Conservation (phyloP, 1,284 basidiomycete genomes). For the Cutaneotrichosporon sp. region DNA sequence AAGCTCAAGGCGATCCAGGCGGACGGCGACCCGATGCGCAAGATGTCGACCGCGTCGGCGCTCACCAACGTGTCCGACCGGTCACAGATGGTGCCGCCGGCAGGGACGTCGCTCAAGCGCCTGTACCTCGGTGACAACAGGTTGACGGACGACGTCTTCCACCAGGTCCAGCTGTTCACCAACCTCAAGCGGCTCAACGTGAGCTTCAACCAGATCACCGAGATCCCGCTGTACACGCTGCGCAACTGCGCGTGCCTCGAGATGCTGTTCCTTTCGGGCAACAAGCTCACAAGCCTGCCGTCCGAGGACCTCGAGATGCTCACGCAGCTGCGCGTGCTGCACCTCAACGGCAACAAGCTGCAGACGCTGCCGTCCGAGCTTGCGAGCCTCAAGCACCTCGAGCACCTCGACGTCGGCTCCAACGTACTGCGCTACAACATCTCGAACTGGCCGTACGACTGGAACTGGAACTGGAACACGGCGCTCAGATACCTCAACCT, state of each 20-base stretch:
- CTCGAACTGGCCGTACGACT: conserved; percentile 98
- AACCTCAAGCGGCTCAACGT: conserved; percentile 84
- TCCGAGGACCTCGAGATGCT: conserved; percentile 79
- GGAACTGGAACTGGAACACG: conserved; percentile 99
- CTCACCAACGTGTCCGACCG: conserved; percentile 57
- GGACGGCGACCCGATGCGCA: conserved; percentile 25
- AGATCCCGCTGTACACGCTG: conserved; percentile 78
- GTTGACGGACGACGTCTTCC: conserved; percentile 78
- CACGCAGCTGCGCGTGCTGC: conserved; percentile 69
- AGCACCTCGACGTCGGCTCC: conserved; percentile 88
- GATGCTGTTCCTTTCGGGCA: conserved; percentile 91
- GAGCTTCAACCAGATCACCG: conserved; percentile 93
- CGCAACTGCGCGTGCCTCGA: conserved; percentile 68
- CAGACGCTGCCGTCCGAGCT: conserved; percentile 91
- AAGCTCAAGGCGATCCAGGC: conserved; percentile 22
- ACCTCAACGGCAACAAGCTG: conserved; percentile 91
- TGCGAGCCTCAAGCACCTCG: conserved; percentile 76
- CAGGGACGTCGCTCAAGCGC: conserved; percentile 45
- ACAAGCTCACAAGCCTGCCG: conserved; percentile 86
- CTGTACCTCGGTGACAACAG: conserved; percentile 90
- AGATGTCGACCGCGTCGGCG: conserved; percentile 55
- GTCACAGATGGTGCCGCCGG: conserved; percentile 20
- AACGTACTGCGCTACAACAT: conserved; percentile 98
- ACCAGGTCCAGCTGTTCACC: conserved; percentile 70
- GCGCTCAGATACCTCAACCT: conserved; percentile 87